phyloP scores from a whole-genome alignment of 768 basidiomycete genomes.

The Tulasnella sp. region DNA sequence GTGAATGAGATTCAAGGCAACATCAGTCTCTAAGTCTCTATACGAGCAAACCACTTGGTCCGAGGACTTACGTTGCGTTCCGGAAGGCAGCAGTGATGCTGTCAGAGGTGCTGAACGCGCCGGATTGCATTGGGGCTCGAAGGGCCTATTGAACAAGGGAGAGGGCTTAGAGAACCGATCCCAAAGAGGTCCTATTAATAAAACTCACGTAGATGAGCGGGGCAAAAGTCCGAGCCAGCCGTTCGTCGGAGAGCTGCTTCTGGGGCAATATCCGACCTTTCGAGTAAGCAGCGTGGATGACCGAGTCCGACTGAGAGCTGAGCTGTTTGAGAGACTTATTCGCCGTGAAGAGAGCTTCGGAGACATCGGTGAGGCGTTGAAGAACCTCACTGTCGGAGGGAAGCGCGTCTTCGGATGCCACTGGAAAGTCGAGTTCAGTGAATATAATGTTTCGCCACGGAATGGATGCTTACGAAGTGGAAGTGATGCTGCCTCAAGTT shows the following conservation, averaged over 20 bases:
- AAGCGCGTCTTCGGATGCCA: not conserved
- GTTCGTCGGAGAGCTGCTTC: constrained; percentile 12
- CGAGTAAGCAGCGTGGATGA: not conserved
- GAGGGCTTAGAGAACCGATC: not conserved
- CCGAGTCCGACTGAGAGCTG: not conserved
- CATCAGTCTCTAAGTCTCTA: not conserved
- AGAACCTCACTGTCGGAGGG: not conserved
- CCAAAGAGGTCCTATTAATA: not conserved
- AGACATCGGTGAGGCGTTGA: not conserved
- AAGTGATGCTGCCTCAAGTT: not conserved
- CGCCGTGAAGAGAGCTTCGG: not conserved
- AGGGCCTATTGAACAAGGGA: not conserved
- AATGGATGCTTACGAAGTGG: not conserved
- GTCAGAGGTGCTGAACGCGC: not conserved
- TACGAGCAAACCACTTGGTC: not conserved
- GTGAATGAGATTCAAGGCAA: not conserved
- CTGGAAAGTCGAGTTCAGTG: not conserved
- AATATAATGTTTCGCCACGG: not conserved
- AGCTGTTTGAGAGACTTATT: not conserved
- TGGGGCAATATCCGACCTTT: not conserved
- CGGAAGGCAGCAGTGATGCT: not conserved
- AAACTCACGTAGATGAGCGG: constrained; percentile 9
- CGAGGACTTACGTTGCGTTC: not conserved
- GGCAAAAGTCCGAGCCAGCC: not conserved
- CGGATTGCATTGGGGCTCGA: not conserved